Base-by-base conservation (phyloP, 495 filamentous ascomycete species). In the Apiosordaria backusii region DNA sequence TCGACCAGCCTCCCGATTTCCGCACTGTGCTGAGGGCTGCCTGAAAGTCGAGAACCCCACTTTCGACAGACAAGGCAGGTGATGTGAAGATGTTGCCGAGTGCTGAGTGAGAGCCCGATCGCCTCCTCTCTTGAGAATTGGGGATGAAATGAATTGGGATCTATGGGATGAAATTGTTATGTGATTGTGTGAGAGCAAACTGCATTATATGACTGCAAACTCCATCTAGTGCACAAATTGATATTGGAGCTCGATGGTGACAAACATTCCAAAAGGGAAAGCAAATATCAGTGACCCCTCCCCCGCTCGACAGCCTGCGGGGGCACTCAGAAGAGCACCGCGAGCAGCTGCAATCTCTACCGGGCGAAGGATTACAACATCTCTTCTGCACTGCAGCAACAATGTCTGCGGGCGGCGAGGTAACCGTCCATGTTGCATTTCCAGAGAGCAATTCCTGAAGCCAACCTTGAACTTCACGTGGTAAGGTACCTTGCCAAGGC, bases 331-430 rank as follows among this genome's bases (percentile, higher is more conserved):
- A 27, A 61, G 24, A 27, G n/a, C 15, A 40, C 25, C 18, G 26
- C 18, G 6, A 45, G 16, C 10, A 29, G 18, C n/a, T 61, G 24
- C 59, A 61, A 61, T 45, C 59, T 61, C 59, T 61, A 50, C 59
- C 59, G 59, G 57, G 16, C 57, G n/a, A 61, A 61, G 26, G 24
- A 61, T 61, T 45, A n/a, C 57, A 18, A n/a, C 57, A 18, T 59
- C 9, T 59, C 57, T 2, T 27, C 57, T 45, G 6, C 22, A n/a
- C 52, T 23, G 52, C 52, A 21, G 52, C 7, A 18, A 61, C 59
- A 27, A 25, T 61, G 59, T 29, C 16, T 27, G 24, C n/a, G 18
- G 45, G 45, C 59, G 59, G 59, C 59, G 26, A 61, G 59, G 26
- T 3, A 23, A 45, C 25, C n/a, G n/a, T n/a, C n/a, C n/a, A n/a